Percentiles rank a stretch among this genome's conserved stretches.
Evolutionary conservation across 305 asterid genomes (phyloP).

Genomic region (Fraxinus baroniana): DNA sequence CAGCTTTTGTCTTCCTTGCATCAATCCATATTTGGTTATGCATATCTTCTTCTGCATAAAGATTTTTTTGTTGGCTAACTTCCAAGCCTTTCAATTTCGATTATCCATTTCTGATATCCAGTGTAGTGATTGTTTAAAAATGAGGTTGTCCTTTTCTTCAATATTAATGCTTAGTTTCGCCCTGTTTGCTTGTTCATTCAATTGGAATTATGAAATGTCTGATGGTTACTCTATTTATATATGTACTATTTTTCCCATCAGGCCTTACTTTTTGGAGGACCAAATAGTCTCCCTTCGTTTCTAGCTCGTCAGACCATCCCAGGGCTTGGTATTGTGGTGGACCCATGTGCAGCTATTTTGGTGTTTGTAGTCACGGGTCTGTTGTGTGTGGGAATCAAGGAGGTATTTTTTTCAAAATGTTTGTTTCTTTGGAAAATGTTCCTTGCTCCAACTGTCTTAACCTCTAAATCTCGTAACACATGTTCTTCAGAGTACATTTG

Average conservation of each 20-base stretch:
- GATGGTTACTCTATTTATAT: conserved; percentile 17
- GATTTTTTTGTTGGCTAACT: not conserved
- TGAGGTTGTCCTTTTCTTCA: not conserved
- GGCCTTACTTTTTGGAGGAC: conserved; percentile 91
- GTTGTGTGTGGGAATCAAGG: conserved; percentile 82
- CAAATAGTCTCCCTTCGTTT: conserved; percentile 67
- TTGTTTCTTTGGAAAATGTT: conserved; percentile 1
- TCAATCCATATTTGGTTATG: not conserved
- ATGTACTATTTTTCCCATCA: conserved; percentile 22
- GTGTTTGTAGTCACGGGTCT: conserved; percentile 78
- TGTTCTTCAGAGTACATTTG: conserved; percentile 69
- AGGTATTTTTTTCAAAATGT: conserved; percentile 46
- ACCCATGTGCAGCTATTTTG: conserved; percentile 80
- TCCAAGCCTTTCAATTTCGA: not conserved
- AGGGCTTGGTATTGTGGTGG: conserved; percentile 67
- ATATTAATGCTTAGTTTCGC: not conserved
- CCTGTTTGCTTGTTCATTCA: not conserved
- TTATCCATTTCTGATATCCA: not conserved
- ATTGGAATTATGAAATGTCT: conserved; percentile 5
- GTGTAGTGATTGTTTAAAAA: not conserved
- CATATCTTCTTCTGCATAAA: not conserved
- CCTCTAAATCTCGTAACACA: conserved; percentile 20
- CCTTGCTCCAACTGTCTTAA: conserved; percentile 3
- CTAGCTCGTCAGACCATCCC: conserved; percentile 85
- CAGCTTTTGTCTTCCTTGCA: not conserved